Conservation (phyloP, 2,329 filamentous ascomycete species). For the Trichophyton rubrum region DNA sequence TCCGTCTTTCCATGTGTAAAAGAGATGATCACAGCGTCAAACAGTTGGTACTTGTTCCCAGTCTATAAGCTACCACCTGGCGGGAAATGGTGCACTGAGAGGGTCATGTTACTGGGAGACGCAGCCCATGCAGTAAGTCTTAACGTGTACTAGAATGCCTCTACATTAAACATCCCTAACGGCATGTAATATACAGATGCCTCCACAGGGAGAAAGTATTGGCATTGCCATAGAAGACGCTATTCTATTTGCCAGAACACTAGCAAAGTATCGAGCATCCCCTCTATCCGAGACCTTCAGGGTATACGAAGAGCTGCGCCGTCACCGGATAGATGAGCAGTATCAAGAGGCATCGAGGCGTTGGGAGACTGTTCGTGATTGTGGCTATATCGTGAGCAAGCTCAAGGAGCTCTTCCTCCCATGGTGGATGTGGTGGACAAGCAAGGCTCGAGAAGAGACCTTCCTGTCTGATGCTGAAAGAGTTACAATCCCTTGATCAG, state of each 20-base stretch:
- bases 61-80: conserved; percentile 28
- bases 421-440: conserved; percentile 5
- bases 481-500: conserved; percentile 1
- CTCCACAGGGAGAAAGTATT: conserved; percentile 34
- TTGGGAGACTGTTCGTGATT: conserved; percentile 6
- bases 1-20: conserved; percentile 25
- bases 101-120: conserved; percentile 33
- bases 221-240: conserved; percentile 34
- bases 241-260: conserved; percentile 15
- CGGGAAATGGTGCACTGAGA: conserved; percentile 27
- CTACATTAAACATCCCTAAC: not conserved
- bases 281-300: not conserved
- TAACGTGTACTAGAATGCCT: conserved; percentile 8
- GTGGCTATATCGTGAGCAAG: conserved; percentile 7
- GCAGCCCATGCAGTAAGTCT: conserved; percentile 32
- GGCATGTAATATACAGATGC: conserved; percentile 24
- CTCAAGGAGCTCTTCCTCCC: conserved; percentile 6
- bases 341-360: conserved; percentile 6
- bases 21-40: conserved; percentile 20
- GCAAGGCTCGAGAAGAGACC: not conserved
- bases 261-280: not conserved
- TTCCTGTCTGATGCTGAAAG: conserved; percentile 1
- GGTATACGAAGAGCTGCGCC: conserved; percentile 7
- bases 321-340: conserved; percentile 2
- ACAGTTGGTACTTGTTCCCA: conserved; percentile 23